Conservation (phyloP, 805 yeast genomes). For the Lachancea dasiensis region DNA sequence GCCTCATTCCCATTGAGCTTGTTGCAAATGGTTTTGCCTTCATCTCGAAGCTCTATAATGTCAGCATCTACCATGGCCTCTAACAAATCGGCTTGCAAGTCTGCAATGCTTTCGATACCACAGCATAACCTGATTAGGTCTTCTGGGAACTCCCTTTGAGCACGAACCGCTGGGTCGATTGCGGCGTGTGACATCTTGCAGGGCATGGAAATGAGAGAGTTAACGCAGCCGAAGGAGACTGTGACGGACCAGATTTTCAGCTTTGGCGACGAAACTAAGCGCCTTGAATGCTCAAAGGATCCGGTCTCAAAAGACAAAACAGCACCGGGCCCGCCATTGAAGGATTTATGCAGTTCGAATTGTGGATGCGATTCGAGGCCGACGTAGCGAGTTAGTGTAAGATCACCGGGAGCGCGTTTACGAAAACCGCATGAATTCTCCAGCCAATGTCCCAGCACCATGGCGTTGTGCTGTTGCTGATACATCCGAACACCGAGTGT, state of each 20-base stretch:
- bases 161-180: conserved; percentile 79
- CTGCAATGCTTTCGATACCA: conserved; percentile 82
- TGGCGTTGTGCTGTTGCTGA: conserved; percentile 79
- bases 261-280: conserved; percentile 61
- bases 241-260: conserved; percentile 73
- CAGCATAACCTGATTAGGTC: conserved; percentile 85
- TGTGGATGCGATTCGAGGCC: conserved; percentile 81
- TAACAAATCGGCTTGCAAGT: conserved; percentile 73
- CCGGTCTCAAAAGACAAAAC: conserved; percentile 90
- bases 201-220: conserved; percentile 88
- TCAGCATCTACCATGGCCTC: conserved; percentile 66
- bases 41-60: conserved; percentile 35
- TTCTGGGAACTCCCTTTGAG: conserved; percentile 86
- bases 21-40: conserved; percentile 25
- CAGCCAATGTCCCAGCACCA: conserved; percentile 68
- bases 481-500: conserved; percentile 82
- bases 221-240: conserved; percentile 92
- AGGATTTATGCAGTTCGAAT: conserved; percentile 67
- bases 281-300: conserved; percentile 53
- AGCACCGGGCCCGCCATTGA: conserved; percentile 82
- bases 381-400: conserved; percentile 66
- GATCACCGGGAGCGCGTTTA: conserved; percentile 9
- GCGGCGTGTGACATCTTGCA: conserved; percentile 98
- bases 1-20: conserved; percentile 19
- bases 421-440: conserved; percentile 51